Evolutionary conservation across 2,329 filamentous ascomycete species (phyloP).

Genomic region (Bipolaris gigantea): DNA sequence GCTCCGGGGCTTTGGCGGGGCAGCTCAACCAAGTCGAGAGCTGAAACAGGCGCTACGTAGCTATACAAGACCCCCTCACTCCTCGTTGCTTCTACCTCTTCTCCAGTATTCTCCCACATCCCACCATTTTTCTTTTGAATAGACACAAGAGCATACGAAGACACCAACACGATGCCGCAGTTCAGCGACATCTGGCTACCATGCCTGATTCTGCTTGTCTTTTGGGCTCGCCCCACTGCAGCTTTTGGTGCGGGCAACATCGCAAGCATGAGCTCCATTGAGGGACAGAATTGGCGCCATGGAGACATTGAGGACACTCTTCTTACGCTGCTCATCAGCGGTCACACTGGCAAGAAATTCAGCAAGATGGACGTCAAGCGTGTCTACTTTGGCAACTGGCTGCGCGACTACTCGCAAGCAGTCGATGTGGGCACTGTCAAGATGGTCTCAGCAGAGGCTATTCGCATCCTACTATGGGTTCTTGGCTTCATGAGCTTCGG

Average conservation of each 20-base stretch:
- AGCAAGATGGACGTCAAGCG: slow-evolving; percentile 83
- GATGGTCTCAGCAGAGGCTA: slow-evolving; percentile 85
- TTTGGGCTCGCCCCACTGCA: slow-evolving; percentile 69
- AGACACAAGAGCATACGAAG: slow-evolving; percentile 6
- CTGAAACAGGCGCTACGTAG: slow-evolving; percentile 8
- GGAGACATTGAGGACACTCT: slow-evolving; percentile 89
- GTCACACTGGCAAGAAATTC: slow-evolving; percentile 75
- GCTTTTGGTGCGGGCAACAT: slow-evolving; percentile 92
- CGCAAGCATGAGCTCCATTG: slow-evolving; percentile 75
- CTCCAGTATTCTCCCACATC: neutral
- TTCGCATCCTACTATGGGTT: slow-evolving; percentile 84
- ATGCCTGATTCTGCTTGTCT: slow-evolving; percentile 56
- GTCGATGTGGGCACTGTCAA: slow-evolving; percentile 93
- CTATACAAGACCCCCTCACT: neutral
- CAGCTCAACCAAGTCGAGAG: slow-evolving; percentile 1
- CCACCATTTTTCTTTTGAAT: neutral
- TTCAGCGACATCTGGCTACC: slow-evolving; percentile 44
- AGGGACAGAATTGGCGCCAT: slow-evolving; percentile 73
- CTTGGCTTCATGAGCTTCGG: slow-evolving; percentile 89
- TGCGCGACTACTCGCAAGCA: slow-evolving; percentile 89
- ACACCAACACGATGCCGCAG: slow-evolving; percentile 27
- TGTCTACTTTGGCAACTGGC: slow-evolving; percentile 96
- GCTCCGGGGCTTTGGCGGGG: slow-evolving; percentile 7
- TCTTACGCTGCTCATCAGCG: slow-evolving; percentile 69
- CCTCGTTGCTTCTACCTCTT: neutral